These are phyloP conservation scores for Leccinum subtestaceum DNA, from an alignment of 768 basidiomycete genomes.

Conservation along the genomic window DNA sequence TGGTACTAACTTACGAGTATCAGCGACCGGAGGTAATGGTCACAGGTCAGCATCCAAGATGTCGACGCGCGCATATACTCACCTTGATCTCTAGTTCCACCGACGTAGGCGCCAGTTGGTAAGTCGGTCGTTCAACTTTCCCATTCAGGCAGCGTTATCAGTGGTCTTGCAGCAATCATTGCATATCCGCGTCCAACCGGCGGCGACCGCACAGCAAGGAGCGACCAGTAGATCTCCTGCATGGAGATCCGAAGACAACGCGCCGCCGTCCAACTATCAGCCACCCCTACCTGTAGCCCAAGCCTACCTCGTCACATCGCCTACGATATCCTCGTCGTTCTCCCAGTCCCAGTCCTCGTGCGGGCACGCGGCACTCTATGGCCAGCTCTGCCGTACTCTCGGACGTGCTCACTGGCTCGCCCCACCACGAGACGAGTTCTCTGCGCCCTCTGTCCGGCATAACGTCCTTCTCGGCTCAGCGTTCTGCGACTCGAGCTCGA, in stretches of 20 bases:
- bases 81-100: constrained; percentile 25
- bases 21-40: constrained; percentile 25
- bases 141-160: constrained; percentile 46
- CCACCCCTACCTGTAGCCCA: constrained; percentile 61
- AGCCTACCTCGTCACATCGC: constrained; percentile 40
- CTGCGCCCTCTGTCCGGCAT: constrained; percentile 25
- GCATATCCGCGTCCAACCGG: not conserved
- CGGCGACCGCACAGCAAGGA: constrained; percentile 41
- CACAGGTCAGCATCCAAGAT: constrained; percentile 23
- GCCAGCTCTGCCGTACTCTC: constrained; percentile 13
- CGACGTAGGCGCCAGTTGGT: constrained; percentile 36
- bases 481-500: constrained; percentile 44
- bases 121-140: constrained; percentile 1
- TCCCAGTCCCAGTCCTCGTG: constrained; percentile 9
- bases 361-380: constrained; percentile 17
- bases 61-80: not conserved
- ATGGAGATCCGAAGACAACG: constrained; percentile 51
- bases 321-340: constrained; percentile 39
- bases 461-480: constrained; percentile 32
- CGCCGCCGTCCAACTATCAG: constrained; percentile 34
- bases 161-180: constrained; percentile 41
- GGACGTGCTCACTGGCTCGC: constrained; percentile 11
- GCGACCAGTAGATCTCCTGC: constrained; percentile 60
- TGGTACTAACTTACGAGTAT: constrained; percentile 59
- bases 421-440: constrained; percentile 13